Conservation (phyloP, 352 stramenopile genomes). For the Albugo laibachii region DNA sequence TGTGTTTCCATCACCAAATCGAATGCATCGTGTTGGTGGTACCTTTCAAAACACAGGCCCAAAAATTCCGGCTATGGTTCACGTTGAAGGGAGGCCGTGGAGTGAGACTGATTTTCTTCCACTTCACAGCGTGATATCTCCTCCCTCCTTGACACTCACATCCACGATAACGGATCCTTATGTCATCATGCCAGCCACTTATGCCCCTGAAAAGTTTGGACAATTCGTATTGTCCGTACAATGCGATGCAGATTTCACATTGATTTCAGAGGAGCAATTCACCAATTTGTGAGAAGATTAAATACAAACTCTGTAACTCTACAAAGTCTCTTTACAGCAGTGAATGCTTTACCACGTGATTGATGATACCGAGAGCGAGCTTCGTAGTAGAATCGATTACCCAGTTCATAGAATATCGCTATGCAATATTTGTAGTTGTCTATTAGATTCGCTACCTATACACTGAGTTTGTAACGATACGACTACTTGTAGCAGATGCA, state of each 20-base stretch:
- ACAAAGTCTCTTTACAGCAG: no score
- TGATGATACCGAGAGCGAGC: no score
- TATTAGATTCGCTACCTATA: no score
- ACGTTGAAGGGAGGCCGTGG: constrained; percentile 51
- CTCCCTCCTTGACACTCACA: constrained; percentile 34
- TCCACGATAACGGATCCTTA: constrained; percentile 63
- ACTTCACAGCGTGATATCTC: constrained; percentile 44
- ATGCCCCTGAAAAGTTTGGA: constrained; percentile 53
- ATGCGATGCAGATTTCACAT: constrained; percentile 61
- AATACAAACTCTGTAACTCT: no score
- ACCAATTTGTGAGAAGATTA: no score
- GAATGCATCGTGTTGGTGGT: neutral
- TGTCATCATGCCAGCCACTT: constrained; percentile 79
- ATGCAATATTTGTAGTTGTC: no score
- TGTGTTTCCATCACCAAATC: constrained; percentile 17
- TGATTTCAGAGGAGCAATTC: constrained; percentile 6
- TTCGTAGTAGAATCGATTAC: no score
- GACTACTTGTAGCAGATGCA: no score
- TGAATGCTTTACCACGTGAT: no score
- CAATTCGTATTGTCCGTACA: constrained; percentile 73
- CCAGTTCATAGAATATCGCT: no score
- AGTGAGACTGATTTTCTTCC: constrained; percentile 73
- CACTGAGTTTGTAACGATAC: no score
- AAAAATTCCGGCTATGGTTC: constrained; percentile 13
- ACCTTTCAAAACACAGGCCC: no score